These are phyloP conservation scores for Phytophthora cryptogea DNA, from an alignment of 352 stramenopile genomes.

Conservation along the genomic window DNA sequence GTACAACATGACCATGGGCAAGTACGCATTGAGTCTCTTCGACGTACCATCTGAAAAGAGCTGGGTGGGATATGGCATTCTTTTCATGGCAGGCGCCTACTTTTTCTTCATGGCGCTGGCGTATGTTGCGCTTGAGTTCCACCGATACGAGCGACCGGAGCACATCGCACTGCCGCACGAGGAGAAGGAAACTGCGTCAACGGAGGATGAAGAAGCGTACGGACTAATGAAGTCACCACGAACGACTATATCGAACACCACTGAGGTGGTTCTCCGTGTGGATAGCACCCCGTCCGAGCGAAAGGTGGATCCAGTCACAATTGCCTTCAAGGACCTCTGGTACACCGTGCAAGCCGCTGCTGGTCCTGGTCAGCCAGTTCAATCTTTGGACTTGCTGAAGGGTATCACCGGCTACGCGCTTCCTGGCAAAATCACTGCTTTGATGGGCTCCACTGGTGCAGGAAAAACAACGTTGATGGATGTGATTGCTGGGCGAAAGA, in stretches of 20 bases:
- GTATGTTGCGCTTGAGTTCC: slow-evolving; percentile 11
- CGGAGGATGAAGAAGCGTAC: slow-evolving; percentile 12
- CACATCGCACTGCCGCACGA: slow-evolving; percentile 44
- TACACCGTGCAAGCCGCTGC: too few species aligned
- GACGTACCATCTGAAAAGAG: slow-evolving; percentile 25
- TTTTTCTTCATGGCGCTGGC: slow-evolving; percentile 38
- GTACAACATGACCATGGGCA: slow-evolving; percentile 25
- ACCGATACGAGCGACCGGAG: slow-evolving; percentile 56
- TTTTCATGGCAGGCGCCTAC: slow-evolving; percentile 29
- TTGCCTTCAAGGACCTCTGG: too few species aligned
- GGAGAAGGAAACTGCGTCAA: not conserved
- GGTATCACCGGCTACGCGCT: slow-evolving; percentile 50
- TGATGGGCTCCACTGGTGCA: slow-evolving; percentile 78
- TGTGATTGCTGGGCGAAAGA: slow-evolving; percentile 93
- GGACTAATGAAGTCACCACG: not conserved
- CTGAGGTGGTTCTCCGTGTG: too few species aligned
- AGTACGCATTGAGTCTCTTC: slow-evolving; percentile 32
- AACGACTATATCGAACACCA: too few species aligned
- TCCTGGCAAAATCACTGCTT: slow-evolving; percentile 48
- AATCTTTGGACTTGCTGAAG: slow-evolving; percentile 51
- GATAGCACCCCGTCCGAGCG: too few species aligned
- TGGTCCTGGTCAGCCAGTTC: too few species aligned
- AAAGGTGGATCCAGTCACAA: not conserved
- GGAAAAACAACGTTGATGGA: slow-evolving; percentile 96
- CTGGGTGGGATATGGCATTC: slow-evolving; percentile 34